Evolutionary conservation across 352 stramenopile species (phyloP).

Genomic region (Globisporangium uncinulatum): DNA sequence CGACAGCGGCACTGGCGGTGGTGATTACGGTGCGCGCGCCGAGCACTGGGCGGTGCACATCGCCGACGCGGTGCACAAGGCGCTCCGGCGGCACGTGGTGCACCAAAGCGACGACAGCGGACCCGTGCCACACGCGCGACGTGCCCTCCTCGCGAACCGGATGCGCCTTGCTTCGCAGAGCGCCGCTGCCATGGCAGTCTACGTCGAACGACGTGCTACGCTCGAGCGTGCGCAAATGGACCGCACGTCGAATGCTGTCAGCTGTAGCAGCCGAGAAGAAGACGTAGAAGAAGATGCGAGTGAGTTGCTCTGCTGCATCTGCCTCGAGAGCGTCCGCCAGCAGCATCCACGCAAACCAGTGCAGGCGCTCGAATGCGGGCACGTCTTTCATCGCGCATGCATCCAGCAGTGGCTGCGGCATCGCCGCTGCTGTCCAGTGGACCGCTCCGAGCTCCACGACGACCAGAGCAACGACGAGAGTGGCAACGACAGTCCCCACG

Average conservation of each 20-base stretch:
- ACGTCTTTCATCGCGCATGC: slow-evolving; percentile 25
- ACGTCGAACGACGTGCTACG: slow-evolving; percentile 3
- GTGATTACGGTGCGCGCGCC: background rate
- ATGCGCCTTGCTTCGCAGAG: slow-evolving; percentile 12
- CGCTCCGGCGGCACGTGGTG: slow-evolving; percentile 1
- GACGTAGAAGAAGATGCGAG: background rate
- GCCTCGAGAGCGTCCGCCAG: slow-evolving; percentile 15
- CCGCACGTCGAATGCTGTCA: no score
- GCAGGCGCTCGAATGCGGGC: slow-evolving; percentile 22
- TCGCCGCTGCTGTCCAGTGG: slow-evolving; percentile 26
- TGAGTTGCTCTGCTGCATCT: slow-evolving; percentile 22
- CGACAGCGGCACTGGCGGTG: background rate
- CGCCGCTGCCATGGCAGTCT: slow-evolving; percentile 10
- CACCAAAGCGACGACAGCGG: background rate
- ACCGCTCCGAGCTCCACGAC: slow-evolving; percentile 12
- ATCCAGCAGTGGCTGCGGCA: slow-evolving; percentile 21
- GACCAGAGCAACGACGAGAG: slow-evolving; percentile 1
- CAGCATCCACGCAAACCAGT: background rate
- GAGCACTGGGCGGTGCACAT: background rate
- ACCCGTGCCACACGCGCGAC: slow-evolving; percentile 1
- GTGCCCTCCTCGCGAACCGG: slow-evolving; percentile 1
- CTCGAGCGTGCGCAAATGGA: background rate
- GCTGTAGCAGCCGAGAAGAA: background rate
- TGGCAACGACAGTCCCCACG: background rate
- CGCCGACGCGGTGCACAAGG: slow-evolving; percentile 6